phyloP scores from a whole-genome alignment of 2,329 filamentous ascomycete species.

The Fusarium albosuccineum region DNA sequence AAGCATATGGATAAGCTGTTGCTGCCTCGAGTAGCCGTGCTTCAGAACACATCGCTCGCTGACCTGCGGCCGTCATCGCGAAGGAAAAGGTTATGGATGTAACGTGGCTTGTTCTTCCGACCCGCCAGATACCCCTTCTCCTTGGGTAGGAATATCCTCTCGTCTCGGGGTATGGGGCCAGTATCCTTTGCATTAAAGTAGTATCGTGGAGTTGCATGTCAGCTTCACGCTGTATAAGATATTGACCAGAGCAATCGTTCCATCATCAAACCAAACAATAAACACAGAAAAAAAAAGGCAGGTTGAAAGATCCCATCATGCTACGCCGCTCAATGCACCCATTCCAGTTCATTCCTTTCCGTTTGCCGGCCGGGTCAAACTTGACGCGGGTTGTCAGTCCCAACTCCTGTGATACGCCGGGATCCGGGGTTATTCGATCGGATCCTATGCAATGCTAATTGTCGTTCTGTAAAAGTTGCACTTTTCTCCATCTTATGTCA shows the following conservation, averaged over 20 bases:
- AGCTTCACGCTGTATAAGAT: constrained; percentile 28
- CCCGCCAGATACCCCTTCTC: neutral
- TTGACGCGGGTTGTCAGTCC: constrained; percentile 26
- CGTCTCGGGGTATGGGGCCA: neutral
- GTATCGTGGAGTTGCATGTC: constrained; percentile 27
- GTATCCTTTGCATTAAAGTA: neutral
- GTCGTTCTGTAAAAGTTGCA: constrained; percentile 14
- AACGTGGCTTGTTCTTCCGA: no score
- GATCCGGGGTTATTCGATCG: constrained; percentile 35
- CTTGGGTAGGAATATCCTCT: neutral
- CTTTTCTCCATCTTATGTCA: constrained; percentile 44
- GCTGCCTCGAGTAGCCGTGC: constrained; percentile 1
- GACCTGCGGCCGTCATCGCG: neutral
- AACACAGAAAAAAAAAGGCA: constrained; percentile 17
- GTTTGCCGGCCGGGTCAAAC: constrained; percentile 35
- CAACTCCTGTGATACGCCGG: constrained; percentile 40
- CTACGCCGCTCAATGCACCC: constrained; percentile 43
- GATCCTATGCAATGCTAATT: constrained; percentile 44
- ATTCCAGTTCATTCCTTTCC: constrained; percentile 26
- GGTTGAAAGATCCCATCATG: neutral
- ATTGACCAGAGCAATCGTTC: constrained; percentile 33
- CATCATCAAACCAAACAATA: constrained; percentile 25
- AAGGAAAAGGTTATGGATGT: neutral
- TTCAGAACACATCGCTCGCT: no score
- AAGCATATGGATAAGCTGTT: constrained; percentile 26